Conservation (phyloP, 345 rosid species). For the Bruguiera sexangula region DNA sequence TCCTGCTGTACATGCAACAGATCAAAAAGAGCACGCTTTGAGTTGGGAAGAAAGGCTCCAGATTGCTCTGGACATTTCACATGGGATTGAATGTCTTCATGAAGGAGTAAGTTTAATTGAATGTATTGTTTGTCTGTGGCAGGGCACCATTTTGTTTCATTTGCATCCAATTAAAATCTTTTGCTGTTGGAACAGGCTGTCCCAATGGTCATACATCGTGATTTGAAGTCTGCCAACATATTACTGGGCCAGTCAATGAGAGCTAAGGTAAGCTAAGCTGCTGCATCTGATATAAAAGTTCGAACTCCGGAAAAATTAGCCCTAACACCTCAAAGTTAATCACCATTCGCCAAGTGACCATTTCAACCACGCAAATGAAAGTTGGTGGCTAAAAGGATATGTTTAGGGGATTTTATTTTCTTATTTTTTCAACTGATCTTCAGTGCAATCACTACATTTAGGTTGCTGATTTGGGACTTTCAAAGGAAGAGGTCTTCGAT, state of each 20-base stretch:
- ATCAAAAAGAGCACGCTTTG: constrained; percentile 46
- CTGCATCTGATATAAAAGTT: constrained; percentile 4
- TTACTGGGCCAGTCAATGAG: constrained; percentile 79
- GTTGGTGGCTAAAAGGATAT: neutral
- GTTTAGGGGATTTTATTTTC: neutral
- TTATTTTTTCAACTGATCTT: neutral
- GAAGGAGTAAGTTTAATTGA: constrained; percentile 60
- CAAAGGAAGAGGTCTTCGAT: constrained; percentile 79
- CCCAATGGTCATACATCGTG: constrained; percentile 92
- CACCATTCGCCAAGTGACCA: neutral
- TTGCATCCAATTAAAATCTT: neutral
- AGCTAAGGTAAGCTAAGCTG: constrained; percentile 61
- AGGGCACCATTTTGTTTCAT: neutral
- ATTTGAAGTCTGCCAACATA: constrained; percentile 92
- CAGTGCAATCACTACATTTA: constrained; percentile 14
- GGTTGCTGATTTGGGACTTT: constrained; percentile 98
- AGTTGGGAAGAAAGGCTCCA: constrained; percentile 87
- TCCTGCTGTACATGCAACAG: constrained; percentile 30
- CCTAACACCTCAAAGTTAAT: neutral
- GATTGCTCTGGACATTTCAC: constrained; percentile 84
- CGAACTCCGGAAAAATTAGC: neutral
- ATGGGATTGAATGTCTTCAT: constrained; percentile 93
- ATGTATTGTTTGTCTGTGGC: neutral
- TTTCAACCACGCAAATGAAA: neutral
- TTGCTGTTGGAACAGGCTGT: constrained; percentile 57